These are phyloP conservation scores for Phytophthora pluvialis DNA, from an alignment of 352 stramenopile species.

Conservation along the genomic window DNA sequence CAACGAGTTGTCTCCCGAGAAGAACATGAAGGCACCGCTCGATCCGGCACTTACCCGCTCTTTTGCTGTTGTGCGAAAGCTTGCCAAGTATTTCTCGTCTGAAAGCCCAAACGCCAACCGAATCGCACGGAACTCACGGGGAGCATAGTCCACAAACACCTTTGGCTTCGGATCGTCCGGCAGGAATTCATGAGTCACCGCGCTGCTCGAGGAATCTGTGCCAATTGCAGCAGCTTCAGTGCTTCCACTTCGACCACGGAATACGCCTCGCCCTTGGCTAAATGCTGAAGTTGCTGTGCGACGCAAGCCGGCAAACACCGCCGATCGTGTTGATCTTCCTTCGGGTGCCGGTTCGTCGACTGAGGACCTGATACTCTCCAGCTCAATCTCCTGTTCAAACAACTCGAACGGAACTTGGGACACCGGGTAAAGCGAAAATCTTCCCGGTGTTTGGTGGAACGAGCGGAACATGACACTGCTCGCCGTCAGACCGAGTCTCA, in stretches of 20 bases:
- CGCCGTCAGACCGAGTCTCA: constrained; percentile 14
- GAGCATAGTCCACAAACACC: constrained; percentile 80
- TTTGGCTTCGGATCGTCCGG: constrained; percentile 67
- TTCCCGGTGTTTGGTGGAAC: constrained; percentile 33
- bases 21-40: constrained; percentile 85
- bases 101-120: constrained; percentile 64
- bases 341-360: constrained; percentile 19
- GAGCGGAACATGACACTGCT: constrained; percentile 31
- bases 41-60: constrained; percentile 82
- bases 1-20: constrained; percentile 73
- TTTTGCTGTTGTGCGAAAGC: constrained; percentile 78
- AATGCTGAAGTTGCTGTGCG: constrained; percentile 51
- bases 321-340: constrained; percentile 31
- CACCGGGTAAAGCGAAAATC: constrained; percentile 71
- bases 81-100: constrained; percentile 73
- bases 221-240: constrained; percentile 16
- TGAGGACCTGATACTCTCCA: constrained; percentile 56
- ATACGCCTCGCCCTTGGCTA: constrained; percentile 41
- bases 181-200: constrained; percentile 28
- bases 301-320: constrained; percentile 56
- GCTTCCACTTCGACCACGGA: constrained; percentile 34
- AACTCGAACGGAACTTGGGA: constrained; percentile 80
- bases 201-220: constrained; percentile 3
- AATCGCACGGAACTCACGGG: constrained; percentile 70
- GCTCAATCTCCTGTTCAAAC: constrained; percentile 79